phyloP scores from a whole-genome alignment of 768 basidiomycete species.

The Vararia minispora region DNA sequence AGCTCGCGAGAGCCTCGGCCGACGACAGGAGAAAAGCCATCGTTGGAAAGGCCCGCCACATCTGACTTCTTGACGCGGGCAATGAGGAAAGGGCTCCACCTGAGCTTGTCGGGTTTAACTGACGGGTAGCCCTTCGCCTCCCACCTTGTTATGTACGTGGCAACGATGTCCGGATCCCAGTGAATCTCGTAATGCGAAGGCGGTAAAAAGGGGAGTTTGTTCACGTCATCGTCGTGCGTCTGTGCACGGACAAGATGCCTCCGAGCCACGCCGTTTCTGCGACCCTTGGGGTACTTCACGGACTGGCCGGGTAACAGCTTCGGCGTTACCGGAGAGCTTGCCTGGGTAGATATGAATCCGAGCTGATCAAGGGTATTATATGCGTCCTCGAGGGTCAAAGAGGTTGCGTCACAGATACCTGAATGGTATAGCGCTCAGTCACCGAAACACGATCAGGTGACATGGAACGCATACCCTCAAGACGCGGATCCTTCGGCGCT shows the following conservation, averaged over 20 bases:
- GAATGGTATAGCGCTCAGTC: constrained; percentile 12
- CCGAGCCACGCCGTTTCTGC: constrained; percentile 53
- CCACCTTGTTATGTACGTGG: constrained; percentile 55
- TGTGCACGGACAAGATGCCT: constrained; percentile 45
- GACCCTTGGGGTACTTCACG: constrained; percentile 61
- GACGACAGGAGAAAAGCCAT: too few species aligned
- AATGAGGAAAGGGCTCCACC: constrained; percentile 90
- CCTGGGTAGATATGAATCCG: constrained; percentile 56
- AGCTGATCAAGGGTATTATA: constrained; percentile 61
- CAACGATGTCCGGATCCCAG: constrained; percentile 61
- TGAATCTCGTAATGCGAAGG: constrained; percentile 64
- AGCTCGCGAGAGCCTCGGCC: too few species aligned
- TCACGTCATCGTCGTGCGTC: constrained; percentile 37
- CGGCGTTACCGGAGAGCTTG: constrained; percentile 35
- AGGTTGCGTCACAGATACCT: constrained; percentile 81
- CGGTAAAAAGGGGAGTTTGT: constrained; percentile 45
- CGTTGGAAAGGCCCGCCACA: constrained; percentile 7
- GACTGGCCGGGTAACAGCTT: constrained; percentile 69
- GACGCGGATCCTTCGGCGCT: constrained; percentile 44
- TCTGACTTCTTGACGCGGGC: constrained; percentile 30
- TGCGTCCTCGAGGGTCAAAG: constrained; percentile 88
- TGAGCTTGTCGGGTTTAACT: constrained; percentile 73
- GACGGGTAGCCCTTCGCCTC: constrained; percentile 68
- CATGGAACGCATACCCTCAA: constrained; percentile 54
- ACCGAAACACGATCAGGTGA: constrained; percentile 11